Percentiles rank a stretch among this genome's conserved stretches.
phyloP scores from a whole-genome alignment of 2,329 filamentous ascomycete genomes.

The Paraphoma sp. region DNA sequence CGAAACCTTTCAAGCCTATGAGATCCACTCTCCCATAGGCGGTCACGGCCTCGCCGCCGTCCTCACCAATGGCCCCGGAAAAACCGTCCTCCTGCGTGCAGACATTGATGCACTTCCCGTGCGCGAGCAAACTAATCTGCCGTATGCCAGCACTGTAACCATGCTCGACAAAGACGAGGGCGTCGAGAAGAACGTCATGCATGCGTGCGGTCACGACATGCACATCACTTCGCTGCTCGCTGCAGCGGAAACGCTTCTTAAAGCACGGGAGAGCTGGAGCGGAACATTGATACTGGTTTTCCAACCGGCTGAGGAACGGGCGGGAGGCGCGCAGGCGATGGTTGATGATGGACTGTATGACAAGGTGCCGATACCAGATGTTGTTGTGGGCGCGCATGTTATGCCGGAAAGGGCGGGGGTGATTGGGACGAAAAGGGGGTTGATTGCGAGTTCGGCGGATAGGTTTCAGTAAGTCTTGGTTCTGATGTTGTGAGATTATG shows the following conservation, averaged over 20 bases:
- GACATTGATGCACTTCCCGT: constrained; percentile 70
- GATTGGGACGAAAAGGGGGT: constrained; percentile 51
- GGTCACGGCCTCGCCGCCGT: constrained; percentile 65
- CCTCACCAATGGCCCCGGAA: constrained; percentile 62
- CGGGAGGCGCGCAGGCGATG: constrained; percentile 68
- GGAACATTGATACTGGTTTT: constrained; percentile 71
- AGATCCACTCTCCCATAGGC: constrained; percentile 61
- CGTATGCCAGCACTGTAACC: constrained; percentile 61
- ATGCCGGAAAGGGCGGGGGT: constrained; percentile 53
- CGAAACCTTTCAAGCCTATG: constrained; percentile 42
- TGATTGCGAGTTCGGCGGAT: constrained; percentile 53
- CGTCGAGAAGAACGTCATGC: constrained; percentile 65
- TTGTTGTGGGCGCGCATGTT: constrained; percentile 65
- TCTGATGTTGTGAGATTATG: neutral
- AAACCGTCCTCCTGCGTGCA: constrained; percentile 64
- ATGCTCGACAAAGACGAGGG: constrained; percentile 53
- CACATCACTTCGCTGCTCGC: constrained; percentile 67
- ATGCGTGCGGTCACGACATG: constrained; percentile 70
- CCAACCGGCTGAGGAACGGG: constrained; percentile 72
- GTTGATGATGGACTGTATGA: constrained; percentile 65
- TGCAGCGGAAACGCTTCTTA: constrained; percentile 59
- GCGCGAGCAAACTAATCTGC: constrained; percentile 61
- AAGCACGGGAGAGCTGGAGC: constrained; percentile 58
- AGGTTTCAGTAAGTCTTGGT: constrained; percentile 32
- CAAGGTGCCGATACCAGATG: constrained; percentile 61